phyloP scores from a whole-genome alignment of 768 basidiomycete genomes.

The Suillus occidentalis region DNA sequence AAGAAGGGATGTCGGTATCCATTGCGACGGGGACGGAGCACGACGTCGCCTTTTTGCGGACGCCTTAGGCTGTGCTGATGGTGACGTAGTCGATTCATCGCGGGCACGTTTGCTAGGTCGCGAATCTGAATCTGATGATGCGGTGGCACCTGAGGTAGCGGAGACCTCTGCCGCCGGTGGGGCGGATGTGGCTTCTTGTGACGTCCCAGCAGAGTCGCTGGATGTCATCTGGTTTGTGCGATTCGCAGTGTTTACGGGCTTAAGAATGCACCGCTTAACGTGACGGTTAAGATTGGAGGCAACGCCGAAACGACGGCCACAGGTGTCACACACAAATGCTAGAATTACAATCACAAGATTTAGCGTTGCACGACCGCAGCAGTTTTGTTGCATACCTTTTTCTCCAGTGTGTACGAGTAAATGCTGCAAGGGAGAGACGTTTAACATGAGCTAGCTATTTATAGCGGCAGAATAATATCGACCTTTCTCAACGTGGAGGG shows the following conservation, averaged over 20 bases:
- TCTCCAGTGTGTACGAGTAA: slow-evolving; percentile 83
- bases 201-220: slow-evolving; percentile 8
- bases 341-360: neutral
- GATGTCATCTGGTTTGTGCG: slow-evolving; percentile 20
- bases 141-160: neutral
- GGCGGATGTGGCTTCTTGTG: slow-evolving; percentile 3
- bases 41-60: slow-evolving; percentile 65
- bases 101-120: slow-evolving; percentile 23
- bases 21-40: slow-evolving; percentile 69
- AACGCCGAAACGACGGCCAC: slow-evolving; percentile 80
- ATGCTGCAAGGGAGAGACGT: slow-evolving; percentile 46
- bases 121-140: slow-evolving; percentile 1
- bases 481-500: slow-evolving; percentile 70
- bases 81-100: slow-evolving; percentile 28
- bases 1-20: slow-evolving; percentile 67
- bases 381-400: slow-evolving; percentile 52
- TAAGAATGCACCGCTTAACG: slow-evolving; percentile 64
- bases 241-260: slow-evolving; percentile 49
- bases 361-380: neutral
- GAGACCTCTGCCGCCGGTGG: slow-evolving; percentile 1
- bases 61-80: slow-evolving; percentile 28
- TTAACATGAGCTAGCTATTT: slow-evolving; percentile 15
- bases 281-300: slow-evolving; percentile 81
- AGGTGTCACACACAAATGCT: slow-evolving; percentile 81
- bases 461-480: slow-evolving; percentile 23